Evolutionary conservation across 2,329 filamentous ascomycete genomes (phyloP).

Genomic region (Penicillium sp.): DNA sequence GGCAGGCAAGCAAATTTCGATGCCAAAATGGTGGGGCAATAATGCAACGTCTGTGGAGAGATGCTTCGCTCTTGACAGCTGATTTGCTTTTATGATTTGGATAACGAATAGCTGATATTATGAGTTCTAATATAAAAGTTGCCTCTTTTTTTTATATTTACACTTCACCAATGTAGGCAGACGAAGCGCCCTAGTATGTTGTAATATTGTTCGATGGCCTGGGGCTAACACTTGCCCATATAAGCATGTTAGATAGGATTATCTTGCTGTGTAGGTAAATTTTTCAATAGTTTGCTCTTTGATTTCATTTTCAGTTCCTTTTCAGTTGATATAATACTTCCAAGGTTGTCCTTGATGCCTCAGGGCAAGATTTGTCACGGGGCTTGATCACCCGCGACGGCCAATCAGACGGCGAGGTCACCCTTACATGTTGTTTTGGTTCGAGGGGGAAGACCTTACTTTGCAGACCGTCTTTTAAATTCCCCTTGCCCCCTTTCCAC

Average conservation of each 20-base stretch:
- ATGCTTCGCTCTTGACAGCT: constrained; percentile 54
- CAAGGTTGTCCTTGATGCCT: constrained; percentile 3
- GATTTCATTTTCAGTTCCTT: background rate
- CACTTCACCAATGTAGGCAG: background rate
- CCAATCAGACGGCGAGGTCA: constrained; percentile 23
- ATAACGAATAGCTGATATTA: background rate
- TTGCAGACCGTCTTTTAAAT: constrained; percentile 27
- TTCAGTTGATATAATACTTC: background rate
- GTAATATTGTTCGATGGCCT: background rate
- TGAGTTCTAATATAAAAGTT: background rate
- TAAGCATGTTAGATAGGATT: background rate
- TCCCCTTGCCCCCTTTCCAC: constrained; percentile 14
- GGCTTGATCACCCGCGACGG: constrained; percentile 2
- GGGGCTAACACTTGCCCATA: background rate
- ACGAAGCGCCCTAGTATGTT: background rate
- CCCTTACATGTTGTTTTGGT: constrained; percentile 29
- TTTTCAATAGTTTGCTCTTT: background rate
- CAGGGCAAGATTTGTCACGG: constrained; percentile 22
- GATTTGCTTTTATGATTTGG: background rate
- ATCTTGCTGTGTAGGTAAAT: background rate
- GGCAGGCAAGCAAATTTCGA: constrained; percentile 55
- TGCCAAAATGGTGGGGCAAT: constrained; percentile 67
- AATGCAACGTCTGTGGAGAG: constrained; percentile 55
- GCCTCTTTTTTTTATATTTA: too few relatives aligned
- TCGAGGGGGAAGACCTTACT: constrained; percentile 23